These are phyloP conservation scores for Phialophora chinensis DNA, from an alignment of 2,329 filamentous ascomycete genomes.

Conservation along the genomic window DNA sequence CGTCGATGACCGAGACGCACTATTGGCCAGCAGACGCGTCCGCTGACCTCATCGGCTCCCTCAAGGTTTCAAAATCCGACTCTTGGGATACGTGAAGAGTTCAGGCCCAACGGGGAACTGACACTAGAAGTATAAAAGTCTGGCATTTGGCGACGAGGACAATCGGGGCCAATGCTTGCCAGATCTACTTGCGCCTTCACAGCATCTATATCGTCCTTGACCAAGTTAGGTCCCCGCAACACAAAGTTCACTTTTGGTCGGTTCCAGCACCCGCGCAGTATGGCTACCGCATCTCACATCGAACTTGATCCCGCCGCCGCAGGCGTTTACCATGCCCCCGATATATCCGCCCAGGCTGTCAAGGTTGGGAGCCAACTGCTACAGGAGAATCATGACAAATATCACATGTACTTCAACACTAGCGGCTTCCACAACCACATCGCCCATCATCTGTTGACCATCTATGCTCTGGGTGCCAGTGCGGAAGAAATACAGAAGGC, in stretches of 20 bases:
- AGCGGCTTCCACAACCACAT: slow-evolving; percentile 69
- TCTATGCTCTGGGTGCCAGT: slow-evolving; percentile 66
- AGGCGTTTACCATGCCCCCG: slow-evolving; percentile 55
- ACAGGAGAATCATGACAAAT: slow-evolving; percentile 72
- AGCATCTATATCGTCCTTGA: slow-evolving; percentile 5
- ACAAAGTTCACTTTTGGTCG: slow-evolving; percentile 2
- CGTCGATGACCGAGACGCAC: not conserved
- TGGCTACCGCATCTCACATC: slow-evolving; percentile 57
- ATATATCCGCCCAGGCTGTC: slow-evolving; percentile 62
- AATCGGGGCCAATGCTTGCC: slow-evolving; percentile 17
- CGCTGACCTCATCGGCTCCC: slow-evolving; percentile 21
- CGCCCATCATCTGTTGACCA: slow-evolving; percentile 37
- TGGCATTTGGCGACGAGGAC: not conserved
- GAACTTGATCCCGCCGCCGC: slow-evolving; percentile 52
- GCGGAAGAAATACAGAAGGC: slow-evolving; percentile 64
- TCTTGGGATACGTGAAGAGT: not conserved
- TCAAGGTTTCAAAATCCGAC: not conserved
- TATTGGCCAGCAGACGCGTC: slow-evolving; percentile 9
- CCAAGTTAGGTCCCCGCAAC: slow-evolving; percentile 2
- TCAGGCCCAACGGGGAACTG: not conserved
- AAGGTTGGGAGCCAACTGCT: slow-evolving; percentile 69
- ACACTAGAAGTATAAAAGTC: not conserved
- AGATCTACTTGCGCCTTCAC: slow-evolving; percentile 8
- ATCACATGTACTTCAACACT: slow-evolving; percentile 82
- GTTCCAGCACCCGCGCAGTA: slow-evolving; percentile 39